Evolutionary conservation across 2,329 filamentous ascomycete genomes (phyloP).

Genomic region (Colletotrichum eleusines): DNA sequence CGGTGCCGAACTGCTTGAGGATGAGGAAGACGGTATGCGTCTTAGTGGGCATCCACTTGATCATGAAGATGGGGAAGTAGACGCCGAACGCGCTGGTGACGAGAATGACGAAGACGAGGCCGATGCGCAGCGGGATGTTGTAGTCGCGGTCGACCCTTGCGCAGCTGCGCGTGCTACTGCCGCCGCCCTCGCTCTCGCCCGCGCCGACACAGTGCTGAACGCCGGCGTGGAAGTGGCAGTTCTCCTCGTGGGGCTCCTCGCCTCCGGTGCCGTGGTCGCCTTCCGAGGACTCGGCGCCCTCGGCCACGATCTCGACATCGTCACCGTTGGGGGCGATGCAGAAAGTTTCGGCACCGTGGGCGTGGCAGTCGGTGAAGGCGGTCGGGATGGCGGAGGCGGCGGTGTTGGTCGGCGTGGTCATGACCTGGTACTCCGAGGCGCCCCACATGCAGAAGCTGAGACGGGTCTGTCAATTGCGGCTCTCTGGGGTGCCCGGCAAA

Average conservation of each 20-base stretch:
- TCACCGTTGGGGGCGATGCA: conserved; percentile 71
- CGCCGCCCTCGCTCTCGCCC: conserved; percentile 55
- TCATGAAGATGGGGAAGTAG: conserved; percentile 69
- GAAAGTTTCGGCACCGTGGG: conserved; percentile 69
- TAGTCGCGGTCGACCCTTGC: conserved; percentile 65
- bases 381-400: conserved; percentile 68
- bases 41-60: conserved; percentile 66
- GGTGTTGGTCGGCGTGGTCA: conserved; percentile 59
- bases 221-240: conserved; percentile 81
- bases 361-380: conserved; percentile 74
- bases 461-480: conserved; percentile 24
- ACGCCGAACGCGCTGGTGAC: conserved; percentile 71
- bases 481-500: too few species aligned
- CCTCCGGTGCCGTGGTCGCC: conserved; percentile 43
- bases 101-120: conserved; percentile 79
- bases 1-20: conserved; percentile 80
- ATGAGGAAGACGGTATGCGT: conserved; percentile 66
- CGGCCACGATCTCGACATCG: conserved; percentile 68
- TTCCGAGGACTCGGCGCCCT: conserved; percentile 47
- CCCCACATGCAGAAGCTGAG: conserved; percentile 60
- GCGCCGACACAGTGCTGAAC: conserved; percentile 66
- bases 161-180: conserved; percentile 55
- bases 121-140: conserved; percentile 76
- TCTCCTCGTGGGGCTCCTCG: conserved; percentile 51
- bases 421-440: conserved; percentile 57